phyloP scores from a whole-genome alignment of 148 eudicot species.

The Cornus florida region DNA sequence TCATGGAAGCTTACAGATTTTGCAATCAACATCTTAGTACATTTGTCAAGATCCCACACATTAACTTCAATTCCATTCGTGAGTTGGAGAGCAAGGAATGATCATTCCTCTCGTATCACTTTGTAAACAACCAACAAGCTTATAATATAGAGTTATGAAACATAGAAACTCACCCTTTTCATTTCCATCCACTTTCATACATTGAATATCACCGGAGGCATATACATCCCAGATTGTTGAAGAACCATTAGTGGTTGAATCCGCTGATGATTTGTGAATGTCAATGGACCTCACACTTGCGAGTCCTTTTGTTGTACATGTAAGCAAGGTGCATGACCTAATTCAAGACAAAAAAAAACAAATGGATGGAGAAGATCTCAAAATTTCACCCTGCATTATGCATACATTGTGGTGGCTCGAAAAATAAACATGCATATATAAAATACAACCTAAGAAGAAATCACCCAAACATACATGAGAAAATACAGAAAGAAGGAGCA shows the following conservation, averaged over 20 bases:
- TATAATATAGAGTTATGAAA: background rate
- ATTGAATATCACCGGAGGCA: slow-evolving; percentile 59
- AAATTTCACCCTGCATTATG: background rate
- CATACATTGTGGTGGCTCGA: background rate
- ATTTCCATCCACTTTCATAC: slow-evolving; percentile 60
- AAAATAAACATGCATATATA: background rate
- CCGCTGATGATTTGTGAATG: slow-evolving; percentile 24
- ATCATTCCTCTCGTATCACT: slow-evolving; percentile 6
- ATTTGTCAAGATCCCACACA: slow-evolving; percentile 59
- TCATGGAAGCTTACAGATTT: slow-evolving; percentile 67
- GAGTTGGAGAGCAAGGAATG: background rate
- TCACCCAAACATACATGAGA: background rate
- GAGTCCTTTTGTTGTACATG: slow-evolving; percentile 75
- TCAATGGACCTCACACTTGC: slow-evolving; percentile 56
- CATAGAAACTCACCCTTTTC: slow-evolving; percentile 70
- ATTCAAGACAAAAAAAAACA: slow-evolving; percentile 13
- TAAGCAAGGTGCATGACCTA: slow-evolving; percentile 75
- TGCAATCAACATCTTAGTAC: slow-evolving; percentile 70
- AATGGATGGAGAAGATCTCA: background rate
- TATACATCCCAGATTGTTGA: slow-evolving; percentile 60
- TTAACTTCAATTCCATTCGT: slow-evolving; percentile 94
- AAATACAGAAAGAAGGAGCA: background rate
- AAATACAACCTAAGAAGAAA: background rate
- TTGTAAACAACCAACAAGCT: background rate
- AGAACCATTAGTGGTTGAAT: slow-evolving; percentile 22